These are phyloP conservation scores for Aspergillus pseudoterreus DNA, from an alignment of 2,329 filamentous ascomycete genomes.

Conservation along the genomic window DNA sequence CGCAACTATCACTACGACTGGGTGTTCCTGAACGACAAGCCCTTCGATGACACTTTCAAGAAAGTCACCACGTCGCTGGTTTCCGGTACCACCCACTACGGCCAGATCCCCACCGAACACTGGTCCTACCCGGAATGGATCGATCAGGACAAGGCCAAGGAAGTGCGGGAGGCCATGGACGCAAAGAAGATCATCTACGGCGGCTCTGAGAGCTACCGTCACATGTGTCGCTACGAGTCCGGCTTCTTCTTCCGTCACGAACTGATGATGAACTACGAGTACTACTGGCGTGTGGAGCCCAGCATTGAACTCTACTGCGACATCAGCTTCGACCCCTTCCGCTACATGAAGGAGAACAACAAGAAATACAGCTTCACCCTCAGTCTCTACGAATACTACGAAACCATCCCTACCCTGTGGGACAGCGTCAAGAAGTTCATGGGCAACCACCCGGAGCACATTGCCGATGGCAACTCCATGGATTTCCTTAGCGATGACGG, in stretches of 20 bases:
- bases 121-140: constrained; percentile 98
- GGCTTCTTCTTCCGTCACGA: constrained; percentile 98
- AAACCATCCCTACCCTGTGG: constrained; percentile 96
- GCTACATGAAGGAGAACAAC: constrained; percentile 88
- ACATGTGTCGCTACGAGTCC: constrained; percentile 99
- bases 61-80: constrained; percentile 83
- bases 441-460: constrained; percentile 81
- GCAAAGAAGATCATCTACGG: constrained; percentile 97
- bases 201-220: constrained; percentile 92
- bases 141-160: constrained; percentile 86
- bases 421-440: constrained; percentile 94
- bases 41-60: constrained; percentile 91
- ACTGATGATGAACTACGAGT: constrained; percentile 94
- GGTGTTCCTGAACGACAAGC: constrained; percentile 97
- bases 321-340: constrained; percentile 92
- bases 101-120: constrained; percentile 82
- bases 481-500: constrained; percentile 86
- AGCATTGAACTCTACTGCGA: constrained; percentile 96
- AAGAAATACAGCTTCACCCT: constrained; percentile 99
- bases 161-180: constrained; percentile 91
- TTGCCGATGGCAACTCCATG: constrained; percentile 81
- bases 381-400: constrained; percentile 92
- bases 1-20: constrained; percentile 95
- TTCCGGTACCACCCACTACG: constrained; percentile 91
- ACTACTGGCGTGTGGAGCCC: constrained; percentile 99